Evolutionary conservation across 208 protist genomes (phyloP).

Genomic region (Phytomonas sp.): DNA sequence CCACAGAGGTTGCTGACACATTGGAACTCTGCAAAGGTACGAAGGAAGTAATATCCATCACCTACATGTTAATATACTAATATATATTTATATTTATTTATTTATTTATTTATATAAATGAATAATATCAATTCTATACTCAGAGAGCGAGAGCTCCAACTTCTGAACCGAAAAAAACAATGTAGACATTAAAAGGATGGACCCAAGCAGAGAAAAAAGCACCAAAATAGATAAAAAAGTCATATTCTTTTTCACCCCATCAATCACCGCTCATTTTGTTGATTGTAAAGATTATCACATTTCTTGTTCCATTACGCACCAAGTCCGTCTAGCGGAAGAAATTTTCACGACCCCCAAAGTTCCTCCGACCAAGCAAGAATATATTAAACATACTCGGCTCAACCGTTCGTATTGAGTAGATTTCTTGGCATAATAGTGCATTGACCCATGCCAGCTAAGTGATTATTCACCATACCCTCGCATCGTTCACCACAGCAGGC

Average conservation of each 20-base stretch:
- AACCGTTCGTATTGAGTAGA: not conserved
- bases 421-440: not conserved
- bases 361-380: not conserved
- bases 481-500: not conserved
- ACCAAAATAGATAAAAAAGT: not conserved
- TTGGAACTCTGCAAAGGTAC: not conserved
- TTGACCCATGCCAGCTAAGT: not conserved
- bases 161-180: not conserved
- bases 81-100: too few relatives aligned
- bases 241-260: not conserved
- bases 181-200: not conserved
- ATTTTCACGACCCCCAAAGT: not conserved
- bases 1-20: not conserved
- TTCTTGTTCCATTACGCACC: not conserved
- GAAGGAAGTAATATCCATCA: not conserved
- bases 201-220: not conserved
- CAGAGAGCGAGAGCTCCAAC: not conserved
- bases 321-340: not conserved
- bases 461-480: not conserved
- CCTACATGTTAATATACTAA: not conserved
- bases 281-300: not conserved
- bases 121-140: slow-evolving; percentile 22
- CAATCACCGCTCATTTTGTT: not conserved
- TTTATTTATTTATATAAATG: slow-evolving; percentile 3
- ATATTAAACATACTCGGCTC: not conserved